Evolutionary conservation across 441 rosid species (phyloP), one percentile per base, ranked within the genome.

Genomic region (Brassica balearica): DNA sequence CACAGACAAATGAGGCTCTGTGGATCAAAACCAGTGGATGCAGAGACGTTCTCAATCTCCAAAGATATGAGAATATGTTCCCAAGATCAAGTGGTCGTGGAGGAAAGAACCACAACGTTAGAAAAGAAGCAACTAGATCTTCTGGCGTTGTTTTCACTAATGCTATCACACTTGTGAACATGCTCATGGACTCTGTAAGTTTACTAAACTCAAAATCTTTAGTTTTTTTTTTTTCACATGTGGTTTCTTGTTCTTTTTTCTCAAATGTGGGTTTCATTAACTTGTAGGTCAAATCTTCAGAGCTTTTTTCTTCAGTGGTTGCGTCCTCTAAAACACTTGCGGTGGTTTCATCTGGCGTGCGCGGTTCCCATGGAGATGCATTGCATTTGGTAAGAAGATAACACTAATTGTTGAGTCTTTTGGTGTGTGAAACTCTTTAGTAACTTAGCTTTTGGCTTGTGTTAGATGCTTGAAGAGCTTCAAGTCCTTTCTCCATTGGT

Each of bases 141-240:
- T 89, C 92, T 7, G 91, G 93, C 9, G 89, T 90, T 73, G 96
- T 94, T 41, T 88, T 89, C 78, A 89, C 87, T 89, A 88, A 91
- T 75, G 88, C 90, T 10, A 73, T 87, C 61, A 88, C 93, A 4
- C 82, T 96, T 82, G 94, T 92, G 2, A 91, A 92, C 81, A 91
- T 94, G 92, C 88, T 93, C 77, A 89, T 91, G 93, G 97, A 96
- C 76, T 66, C 90, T 12, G 99, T 96, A 80, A 86, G 93, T 82
- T 6, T 68, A 20, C 55, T 29, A 32, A 60, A n/a, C 19, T 6
- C 51, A 12, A 9, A 15, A 51, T 3, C 1, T 11, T 3, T n/a
- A 15, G 46, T 0, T 17, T 81, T 1, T 60, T 20, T 17, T 20
- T 17, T 75, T 56, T 51, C 82, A 19, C 20, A 75, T 2, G 43